phyloP scores from a whole-genome alignment of 495 filamentous ascomycete genomes.

The Trichoderma reesei region DNA sequence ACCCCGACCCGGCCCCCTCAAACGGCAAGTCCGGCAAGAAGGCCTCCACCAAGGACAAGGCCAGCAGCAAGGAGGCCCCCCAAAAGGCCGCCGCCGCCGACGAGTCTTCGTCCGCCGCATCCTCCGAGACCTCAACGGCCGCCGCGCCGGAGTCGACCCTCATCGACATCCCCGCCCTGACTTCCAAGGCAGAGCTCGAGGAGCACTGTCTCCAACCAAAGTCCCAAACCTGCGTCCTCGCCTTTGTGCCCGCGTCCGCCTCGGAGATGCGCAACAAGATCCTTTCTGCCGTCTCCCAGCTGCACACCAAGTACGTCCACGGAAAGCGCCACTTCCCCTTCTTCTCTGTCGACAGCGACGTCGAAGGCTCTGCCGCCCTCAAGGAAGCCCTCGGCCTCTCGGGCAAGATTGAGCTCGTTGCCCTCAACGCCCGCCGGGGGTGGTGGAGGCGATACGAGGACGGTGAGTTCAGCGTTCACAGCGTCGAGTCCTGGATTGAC shows the following conservation, averaged over 20 bases:
- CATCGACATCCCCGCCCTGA: slow-evolving; percentile 30
- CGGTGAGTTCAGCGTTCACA: slow-evolving; percentile 45
- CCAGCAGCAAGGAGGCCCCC: slow-evolving; percentile 33
- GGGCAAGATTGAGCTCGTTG: slow-evolving; percentile 56
- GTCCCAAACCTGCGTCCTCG: slow-evolving; percentile 78
- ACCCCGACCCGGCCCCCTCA: slow-evolving; percentile 56
- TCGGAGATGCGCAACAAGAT: slow-evolving; percentile 47
- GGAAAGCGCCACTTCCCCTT: slow-evolving; percentile 67
- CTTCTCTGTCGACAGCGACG: slow-evolving; percentile 59
- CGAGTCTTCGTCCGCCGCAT: slow-evolving; percentile 21
- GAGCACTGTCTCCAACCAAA: slow-evolving; percentile 64
- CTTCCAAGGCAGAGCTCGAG: slow-evolving; percentile 48
- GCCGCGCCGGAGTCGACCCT: slow-evolving; percentile 47
- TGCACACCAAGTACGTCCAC: slow-evolving; percentile 61
- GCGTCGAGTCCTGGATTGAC: slow-evolving; percentile 80
- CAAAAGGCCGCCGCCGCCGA: slow-evolving; percentile 22
- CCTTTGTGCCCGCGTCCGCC: slow-evolving; percentile 51
- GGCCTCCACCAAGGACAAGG: slow-evolving; percentile 40
- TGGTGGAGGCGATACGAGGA: slow-evolving; percentile 72
- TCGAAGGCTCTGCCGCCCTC: slow-evolving; percentile 45
- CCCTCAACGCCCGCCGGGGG: slow-evolving; percentile 69
- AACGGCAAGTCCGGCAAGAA: slow-evolving; percentile 42
- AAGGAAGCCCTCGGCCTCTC: slow-evolving; percentile 52
- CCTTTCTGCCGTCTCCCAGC: slow-evolving; percentile 57
- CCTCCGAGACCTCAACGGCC: slow-evolving; percentile 19